Conservation (phyloP, 2,329 filamentous ascomycete species). For the Aspergillus oerlinghausenensis region DNA sequence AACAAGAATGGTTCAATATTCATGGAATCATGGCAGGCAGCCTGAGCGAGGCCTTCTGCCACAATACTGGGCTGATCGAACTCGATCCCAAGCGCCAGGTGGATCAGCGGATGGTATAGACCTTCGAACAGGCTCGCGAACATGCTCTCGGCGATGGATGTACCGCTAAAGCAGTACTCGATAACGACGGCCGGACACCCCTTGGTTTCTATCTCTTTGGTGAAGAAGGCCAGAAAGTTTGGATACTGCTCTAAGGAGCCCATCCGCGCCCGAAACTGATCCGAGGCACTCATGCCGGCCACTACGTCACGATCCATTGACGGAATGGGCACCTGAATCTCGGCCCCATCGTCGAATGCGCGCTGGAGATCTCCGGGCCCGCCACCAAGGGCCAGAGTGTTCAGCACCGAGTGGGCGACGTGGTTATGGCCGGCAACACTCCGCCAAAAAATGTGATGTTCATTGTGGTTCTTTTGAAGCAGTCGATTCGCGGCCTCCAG, state of each 20-base stretch:
- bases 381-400: slow-evolving; percentile 25
- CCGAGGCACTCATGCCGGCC: slow-evolving; percentile 11
- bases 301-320: slow-evolving; percentile 15
- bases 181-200: slow-evolving; percentile 51
- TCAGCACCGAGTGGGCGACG: slow-evolving; percentile 28
- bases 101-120: slow-evolving; percentile 67
- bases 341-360: slow-evolving; percentile 22
- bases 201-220: slow-evolving; percentile 47
- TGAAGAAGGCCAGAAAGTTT: no score
- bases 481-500: no score
- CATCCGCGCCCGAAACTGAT: slow-evolving; percentile 17
- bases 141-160: slow-evolving; percentile 60
- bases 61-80: slow-evolving; percentile 72
- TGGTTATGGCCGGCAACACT: slow-evolving; percentile 17
- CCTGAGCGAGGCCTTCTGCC: slow-evolving; percentile 70
- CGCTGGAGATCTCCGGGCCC: slow-evolving; percentile 18
- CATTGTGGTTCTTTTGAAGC: no score
- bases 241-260: no score
- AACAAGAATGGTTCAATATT: no score
- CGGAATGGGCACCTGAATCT: slow-evolving; percentile 23
- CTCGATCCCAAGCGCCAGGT: slow-evolving; percentile 77
- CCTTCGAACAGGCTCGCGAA: slow-evolving; percentile 59
- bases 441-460: no score
- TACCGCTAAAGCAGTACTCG: no score
- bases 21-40: slow-evolving; percentile 55